Evolutionary conservation across 2,329 filamentous ascomycete genomes (phyloP).

Genomic region (Clonostachys sp.): DNA sequence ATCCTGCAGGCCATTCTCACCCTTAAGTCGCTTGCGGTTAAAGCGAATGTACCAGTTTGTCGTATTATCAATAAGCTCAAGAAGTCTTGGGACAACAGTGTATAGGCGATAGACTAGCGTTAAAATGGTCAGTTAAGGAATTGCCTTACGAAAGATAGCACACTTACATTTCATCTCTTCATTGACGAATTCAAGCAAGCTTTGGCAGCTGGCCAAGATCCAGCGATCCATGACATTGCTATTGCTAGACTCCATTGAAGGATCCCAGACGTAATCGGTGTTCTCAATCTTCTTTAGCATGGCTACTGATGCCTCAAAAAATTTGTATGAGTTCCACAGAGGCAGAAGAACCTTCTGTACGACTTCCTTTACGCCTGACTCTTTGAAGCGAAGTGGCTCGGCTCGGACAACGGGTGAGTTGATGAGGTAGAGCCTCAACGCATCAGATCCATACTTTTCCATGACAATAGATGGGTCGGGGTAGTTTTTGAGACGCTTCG

Average conservation of each 20-base stretch:
- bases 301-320: constrained; percentile 85
- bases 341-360: constrained; percentile 87
- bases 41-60: constrained; percentile 99
- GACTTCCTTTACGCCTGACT: constrained; percentile 88
- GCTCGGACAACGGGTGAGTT: constrained; percentile 93
- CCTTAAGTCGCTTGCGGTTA: constrained; percentile 87
- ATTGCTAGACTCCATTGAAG: constrained; percentile 68
- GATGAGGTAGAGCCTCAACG: constrained; percentile 90
- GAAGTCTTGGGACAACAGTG: constrained; percentile 82
- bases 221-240: constrained; percentile 94
- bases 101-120: constrained; percentile 67
- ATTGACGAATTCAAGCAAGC: constrained; percentile 85
- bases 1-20: constrained; percentile 79
- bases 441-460: constrained; percentile 85
- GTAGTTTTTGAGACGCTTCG: constrained; percentile 94
- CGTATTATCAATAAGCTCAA: constrained; percentile 83
- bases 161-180: constrained; percentile 77
- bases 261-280: constrained; percentile 75
- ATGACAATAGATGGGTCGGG: constrained; percentile 83
- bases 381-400: constrained; percentile 87
- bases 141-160: background rate
- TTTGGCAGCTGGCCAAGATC: constrained; percentile 91
- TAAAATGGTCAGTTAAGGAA: background rate
- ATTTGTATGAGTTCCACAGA: constrained; percentile 95
- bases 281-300: constrained; percentile 82